Conservation (phyloP, 1,139 yeast genomes). For the Kodamaea ohmeri region DNA sequence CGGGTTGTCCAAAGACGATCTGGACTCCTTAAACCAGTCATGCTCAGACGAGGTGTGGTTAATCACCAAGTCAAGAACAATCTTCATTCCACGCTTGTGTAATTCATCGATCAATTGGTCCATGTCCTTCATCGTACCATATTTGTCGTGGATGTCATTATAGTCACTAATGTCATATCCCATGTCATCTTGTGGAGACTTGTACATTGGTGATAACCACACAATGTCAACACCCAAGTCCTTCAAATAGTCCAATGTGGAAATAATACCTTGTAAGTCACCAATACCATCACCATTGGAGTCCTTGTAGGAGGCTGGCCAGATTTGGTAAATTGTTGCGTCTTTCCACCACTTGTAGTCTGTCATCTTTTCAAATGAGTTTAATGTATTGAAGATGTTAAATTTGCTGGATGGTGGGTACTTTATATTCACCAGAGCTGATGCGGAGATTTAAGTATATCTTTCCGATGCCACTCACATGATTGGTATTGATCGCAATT, state of each 20-base stretch:
- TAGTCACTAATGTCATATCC: slow-evolving; percentile 61
- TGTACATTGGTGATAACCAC: slow-evolving; percentile 60
- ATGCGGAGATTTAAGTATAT: no score
- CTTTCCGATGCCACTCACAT: no score
- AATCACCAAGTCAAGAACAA: slow-evolving; percentile 55
- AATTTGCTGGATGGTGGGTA: no score
- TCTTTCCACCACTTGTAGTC: slow-evolving; percentile 54
- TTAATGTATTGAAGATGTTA: background rate
- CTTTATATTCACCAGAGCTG: no score
- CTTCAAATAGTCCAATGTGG: slow-evolving; percentile 51
- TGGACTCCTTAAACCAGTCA: slow-evolving; percentile 56
- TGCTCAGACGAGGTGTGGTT: slow-evolving; percentile 59
- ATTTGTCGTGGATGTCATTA: slow-evolving; percentile 47
- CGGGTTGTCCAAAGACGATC: slow-evolving; percentile 48
- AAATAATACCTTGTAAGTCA: slow-evolving; percentile 52
- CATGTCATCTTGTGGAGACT: slow-evolving; percentile 62
- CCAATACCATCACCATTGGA: slow-evolving; percentile 59
- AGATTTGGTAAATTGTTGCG: slow-evolving; percentile 53
- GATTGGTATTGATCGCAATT: no score
- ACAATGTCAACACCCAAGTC: slow-evolving; percentile 50
- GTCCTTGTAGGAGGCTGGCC: slow-evolving; percentile 59
- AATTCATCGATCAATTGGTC: slow-evolving; percentile 45
- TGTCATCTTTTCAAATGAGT: slow-evolving; percentile 5
- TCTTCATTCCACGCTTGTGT: slow-evolving; percentile 49
- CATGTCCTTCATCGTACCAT: slow-evolving; percentile 54